Percentiles rank a stretch among this genome's conserved stretches.
Evolutionary conservation across 257 asterid species (phyloP).

Genomic region (Petunia axillaris): DNA sequence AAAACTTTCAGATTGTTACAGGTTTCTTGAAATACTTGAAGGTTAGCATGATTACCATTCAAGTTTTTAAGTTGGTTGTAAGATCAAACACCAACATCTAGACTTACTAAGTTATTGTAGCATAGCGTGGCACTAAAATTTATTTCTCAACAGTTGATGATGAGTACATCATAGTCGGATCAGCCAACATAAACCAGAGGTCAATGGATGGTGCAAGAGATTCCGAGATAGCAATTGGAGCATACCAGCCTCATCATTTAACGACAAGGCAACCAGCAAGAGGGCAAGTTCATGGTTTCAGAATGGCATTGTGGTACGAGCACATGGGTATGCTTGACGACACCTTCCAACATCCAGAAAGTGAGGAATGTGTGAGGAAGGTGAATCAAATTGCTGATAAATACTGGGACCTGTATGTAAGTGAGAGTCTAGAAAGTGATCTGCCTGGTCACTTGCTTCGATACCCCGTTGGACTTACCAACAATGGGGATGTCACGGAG

Average conservation of each 20-base stretch:
- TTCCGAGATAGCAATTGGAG: slow-evolving; percentile 89
- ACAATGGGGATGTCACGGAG: slow-evolving; percentile 59
- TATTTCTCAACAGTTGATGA: slow-evolving; percentile 68
- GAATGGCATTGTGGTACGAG: slow-evolving; percentile 91
- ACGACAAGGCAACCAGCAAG: slow-evolving; percentile 60
- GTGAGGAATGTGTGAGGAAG: slow-evolving; percentile 51
- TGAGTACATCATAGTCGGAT: slow-evolving; percentile 84
- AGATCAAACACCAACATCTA: not conserved
- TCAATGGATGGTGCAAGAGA: slow-evolving; percentile 95
- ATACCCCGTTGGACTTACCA: slow-evolving; percentile 61
- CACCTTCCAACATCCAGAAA: slow-evolving; percentile 60
- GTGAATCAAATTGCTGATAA: slow-evolving; percentile 63
- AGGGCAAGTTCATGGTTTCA: slow-evolving; percentile 85
- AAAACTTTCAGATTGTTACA: not conserved
- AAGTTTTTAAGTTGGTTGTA: not conserved
- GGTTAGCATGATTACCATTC: not conserved
- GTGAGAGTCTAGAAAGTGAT: slow-evolving; percentile 54
- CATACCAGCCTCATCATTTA: slow-evolving; percentile 75
- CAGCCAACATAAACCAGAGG: slow-evolving; percentile 93
- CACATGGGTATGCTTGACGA: slow-evolving; percentile 89
- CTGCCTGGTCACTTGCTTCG: slow-evolving; percentile 77
- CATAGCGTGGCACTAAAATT: not conserved
- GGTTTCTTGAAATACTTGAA: not conserved
- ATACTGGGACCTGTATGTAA: slow-evolving; percentile 70
- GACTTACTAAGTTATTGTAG: not conserved